Evolutionary conservation across 805 yeast species (phyloP).

Genomic region (Candida endomychidarum): DNA sequence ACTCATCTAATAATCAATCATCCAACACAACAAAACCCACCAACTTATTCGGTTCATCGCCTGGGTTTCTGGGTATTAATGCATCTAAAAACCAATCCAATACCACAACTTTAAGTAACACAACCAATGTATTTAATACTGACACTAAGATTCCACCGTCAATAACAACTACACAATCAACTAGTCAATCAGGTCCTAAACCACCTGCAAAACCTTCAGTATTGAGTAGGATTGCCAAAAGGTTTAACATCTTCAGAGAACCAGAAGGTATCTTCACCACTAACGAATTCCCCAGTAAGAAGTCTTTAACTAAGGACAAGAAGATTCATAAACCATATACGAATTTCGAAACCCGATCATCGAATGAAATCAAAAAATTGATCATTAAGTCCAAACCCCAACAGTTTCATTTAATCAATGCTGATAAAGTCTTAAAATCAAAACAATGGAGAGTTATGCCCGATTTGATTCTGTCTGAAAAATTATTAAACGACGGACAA

Average conservation of each 20-base stretch:
- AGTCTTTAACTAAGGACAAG: slow-evolving; percentile 4
- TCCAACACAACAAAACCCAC: slow-evolving; percentile 14
- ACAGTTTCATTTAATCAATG: slow-evolving; percentile 42
- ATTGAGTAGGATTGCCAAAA: slow-evolving; percentile 10
- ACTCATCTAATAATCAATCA: too few relatives aligned
- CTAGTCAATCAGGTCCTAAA: slow-evolving; percentile 2
- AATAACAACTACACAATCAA: slow-evolving; percentile 2
- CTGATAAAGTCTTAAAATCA: slow-evolving; percentile 38
- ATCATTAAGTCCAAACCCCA: slow-evolving; percentile 41
- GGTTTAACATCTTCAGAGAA: slow-evolving; percentile 13
- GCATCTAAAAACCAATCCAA: background rate
- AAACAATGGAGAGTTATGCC: slow-evolving; percentile 31
- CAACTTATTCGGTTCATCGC: slow-evolving; percentile 24
- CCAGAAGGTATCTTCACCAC: slow-evolving; percentile 14
- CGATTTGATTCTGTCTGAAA: slow-evolving; percentile 13
- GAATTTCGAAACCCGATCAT: slow-evolving; percentile 12
- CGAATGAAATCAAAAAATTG: slow-evolving; percentile 25
- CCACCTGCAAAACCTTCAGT: slow-evolving; percentile 10
- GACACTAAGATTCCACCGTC: slow-evolving; percentile 11
- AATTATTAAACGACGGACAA: slow-evolving; percentile 11
- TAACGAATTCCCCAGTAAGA: slow-evolving; percentile 11
- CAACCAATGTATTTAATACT: background rate
- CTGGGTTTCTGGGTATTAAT: background rate
- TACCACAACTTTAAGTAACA: background rate
- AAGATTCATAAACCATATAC: slow-evolving; percentile 14